Conservation (phyloP, 352 stramenopile genomes). For the Thraustotheca clavata region DNA sequence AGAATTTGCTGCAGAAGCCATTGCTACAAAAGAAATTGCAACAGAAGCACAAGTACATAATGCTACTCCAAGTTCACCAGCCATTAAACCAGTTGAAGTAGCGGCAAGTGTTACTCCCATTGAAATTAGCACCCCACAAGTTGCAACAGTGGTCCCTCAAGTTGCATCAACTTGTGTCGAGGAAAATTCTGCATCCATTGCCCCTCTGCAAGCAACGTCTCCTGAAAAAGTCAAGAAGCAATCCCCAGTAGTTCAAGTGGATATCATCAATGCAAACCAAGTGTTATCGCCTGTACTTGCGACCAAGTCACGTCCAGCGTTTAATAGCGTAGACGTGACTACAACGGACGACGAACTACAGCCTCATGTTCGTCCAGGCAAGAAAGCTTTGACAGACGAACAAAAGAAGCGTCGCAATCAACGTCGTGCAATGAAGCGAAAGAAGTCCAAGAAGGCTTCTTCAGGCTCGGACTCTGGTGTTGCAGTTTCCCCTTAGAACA, state of each 20-base stretch:
- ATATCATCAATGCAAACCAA: not conserved
- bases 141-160: too few species aligned
- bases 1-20: too few species aligned
- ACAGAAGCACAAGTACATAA: too few species aligned
- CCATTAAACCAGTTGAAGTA: too few species aligned
- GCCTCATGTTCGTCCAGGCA: not conserved
- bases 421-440: conserved; percentile 10
- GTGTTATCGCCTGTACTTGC: not conserved
- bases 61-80: too few species aligned
- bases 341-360: conserved; percentile 14
- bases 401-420: conserved; percentile 15
- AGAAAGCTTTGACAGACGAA: conserved; percentile 7
- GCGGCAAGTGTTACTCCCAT: too few species aligned
- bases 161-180: too few species aligned
- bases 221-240: not conserved
- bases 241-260: not conserved
- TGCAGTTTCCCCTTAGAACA: not conserved
- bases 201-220: not conserved
- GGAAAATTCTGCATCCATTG: not conserved
- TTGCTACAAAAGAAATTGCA: too few species aligned
- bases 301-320: not conserved
- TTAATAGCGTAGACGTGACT: conserved; percentile 5
- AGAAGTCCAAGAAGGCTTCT: not conserved
- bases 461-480: not conserved
- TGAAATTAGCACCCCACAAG: too few species aligned